Percentiles rank a stretch among this genome's conserved stretches.
These are phyloP conservation scores for Chaetomium sp. DNA, from an alignment of 2,329 filamentous ascomycete species.

Conservation along the genomic window DNA sequence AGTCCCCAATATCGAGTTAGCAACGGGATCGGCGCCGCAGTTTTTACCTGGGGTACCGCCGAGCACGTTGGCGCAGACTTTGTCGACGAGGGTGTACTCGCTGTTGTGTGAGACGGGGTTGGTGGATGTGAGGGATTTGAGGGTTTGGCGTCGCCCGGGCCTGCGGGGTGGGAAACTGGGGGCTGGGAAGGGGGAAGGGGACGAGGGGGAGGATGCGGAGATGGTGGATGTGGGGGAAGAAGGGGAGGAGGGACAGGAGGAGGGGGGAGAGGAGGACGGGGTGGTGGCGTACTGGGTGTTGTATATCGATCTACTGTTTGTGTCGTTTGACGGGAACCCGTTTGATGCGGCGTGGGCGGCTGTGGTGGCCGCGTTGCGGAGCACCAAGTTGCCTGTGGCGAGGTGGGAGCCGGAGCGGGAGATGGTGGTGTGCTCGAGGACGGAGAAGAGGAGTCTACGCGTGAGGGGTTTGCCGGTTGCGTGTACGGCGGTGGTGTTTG, in stretches of 20 bases:
- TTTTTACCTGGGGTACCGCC: constrained; percentile 82
- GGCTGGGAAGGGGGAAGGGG: constrained; percentile 25
- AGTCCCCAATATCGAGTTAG: constrained; percentile 89
- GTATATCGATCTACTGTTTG: constrained; percentile 91
- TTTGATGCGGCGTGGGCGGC: constrained; percentile 89
- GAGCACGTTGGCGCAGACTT: constrained; percentile 70
- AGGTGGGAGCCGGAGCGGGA: constrained; percentile 80
- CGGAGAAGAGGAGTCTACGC: constrained; percentile 49
- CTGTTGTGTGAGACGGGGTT: constrained; percentile 67
- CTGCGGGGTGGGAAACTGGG: constrained; percentile 33
- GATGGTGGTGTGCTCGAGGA: constrained; percentile 64
- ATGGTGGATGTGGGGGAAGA: constrained; percentile 20
- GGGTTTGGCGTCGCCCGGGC: constrained; percentile 55
- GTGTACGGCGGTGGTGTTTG: constrained; percentile 73
- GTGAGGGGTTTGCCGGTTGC: constrained; percentile 66
- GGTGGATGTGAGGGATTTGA: constrained; percentile 59
- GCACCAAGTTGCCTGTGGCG: constrained; percentile 71
- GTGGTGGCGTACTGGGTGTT: constrained; percentile 90
- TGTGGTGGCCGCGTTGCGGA: constrained; percentile 69
- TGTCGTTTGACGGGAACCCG: constrained; percentile 85
- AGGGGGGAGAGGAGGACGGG: constrained; percentile 30
- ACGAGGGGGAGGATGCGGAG: constrained; percentile 19
- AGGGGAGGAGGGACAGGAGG: constrained; percentile 25
- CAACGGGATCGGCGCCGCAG: constrained; percentile 80
- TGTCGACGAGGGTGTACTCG: constrained; percentile 73